Base-by-base conservation (phyloP, 2,329 filamentous ascomycete genomes). In the Simplicillium sp. region DNA sequence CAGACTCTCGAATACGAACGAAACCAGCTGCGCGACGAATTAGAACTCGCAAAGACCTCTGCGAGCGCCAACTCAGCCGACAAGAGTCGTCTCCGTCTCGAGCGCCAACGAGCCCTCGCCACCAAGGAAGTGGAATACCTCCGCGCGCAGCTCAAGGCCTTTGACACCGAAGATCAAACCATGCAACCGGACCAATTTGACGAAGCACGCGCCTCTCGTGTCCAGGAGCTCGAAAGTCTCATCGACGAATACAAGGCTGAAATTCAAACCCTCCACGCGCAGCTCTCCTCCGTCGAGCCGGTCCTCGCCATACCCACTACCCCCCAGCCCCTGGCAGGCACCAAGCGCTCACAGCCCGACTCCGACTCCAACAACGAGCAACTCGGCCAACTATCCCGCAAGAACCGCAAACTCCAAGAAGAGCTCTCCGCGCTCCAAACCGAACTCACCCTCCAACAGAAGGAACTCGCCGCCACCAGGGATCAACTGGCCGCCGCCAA, bases 71-170 rank as follows among this genome's bases (percentile, higher is more conserved):
- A 63, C 2, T 71, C 65, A 15, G 67, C 70, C 13, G 84, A 87
- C 53, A 84, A 88, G 61, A 73, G 76, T 1, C 81, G 80, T 34
- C 67, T 84, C 40, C 77, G 92, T 28, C 66, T 96, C 0, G 90
- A 98, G 52, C 75, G 92, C 44, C 90, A 97, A 57, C 84, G 87
- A 43, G 77, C 75, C 1, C 73, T 98, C 7, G 87, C 89, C 0
- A 73, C 87, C 17, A 96, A 96, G 56, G 94, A 98, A 58, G 87
- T 92, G 1, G 89, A 96, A 50, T 95, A 94, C 57, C 73, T 98
- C 7, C 84, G 92, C 16, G 90, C 87, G 1, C 92, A 98, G 60
- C 73, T 97, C 41, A 89, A 89, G 62, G 83, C 85, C 0, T 84
- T 94, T 45, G 87, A 97, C 53, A 76, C 79, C 1, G 92, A 98